Base-by-base conservation (phyloP, 495 filamentous ascomycete species). In the Penicillium cosmopolitanum region DNA sequence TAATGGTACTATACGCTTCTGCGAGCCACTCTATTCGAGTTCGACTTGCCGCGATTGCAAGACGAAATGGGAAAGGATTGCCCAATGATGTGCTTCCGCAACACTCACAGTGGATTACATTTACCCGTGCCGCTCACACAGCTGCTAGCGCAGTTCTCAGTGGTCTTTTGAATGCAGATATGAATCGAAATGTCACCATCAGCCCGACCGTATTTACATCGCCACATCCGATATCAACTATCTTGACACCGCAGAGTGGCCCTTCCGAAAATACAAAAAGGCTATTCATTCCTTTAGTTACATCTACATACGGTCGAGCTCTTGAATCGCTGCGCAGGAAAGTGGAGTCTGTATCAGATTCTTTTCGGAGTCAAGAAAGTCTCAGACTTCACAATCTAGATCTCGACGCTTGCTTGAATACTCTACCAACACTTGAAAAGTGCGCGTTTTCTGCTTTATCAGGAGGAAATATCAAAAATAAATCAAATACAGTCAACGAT, bases 1-100 rank as follows among this genome's bases (percentile, higher is more conserved):
- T 80, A 63, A 80, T 80, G 76, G 76, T 71, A 21, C 64, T 80
- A 65, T 79, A 80, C 53, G 76, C 71, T 5, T 77, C 75, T 4
- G 72, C 59, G 5, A 78, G 69, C 51, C 74, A 79, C 42, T 67
- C 63, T 12, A 58, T 71, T 18, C 69, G 76, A 34, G 73, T 79
- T 25, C 69, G 67, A 66, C 60, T 79, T 5, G 66, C 67, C 4
- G 66, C 64, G 16, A 75, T 65, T 12, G 67, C 70, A n/a, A 61
- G 58, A 9, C 40, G 57, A 12, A 52, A 19, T 38, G 64, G 64
- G n/a, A 57, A 21, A 9, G 36, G 44, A 16, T 55, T 67, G 19
- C 60, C 63, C 31, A 46, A 18, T 5, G 63, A 70, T 3, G 47
- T 76, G 4, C 52, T 66, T 18, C 75, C 77, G 6, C 69, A 70